Base-by-base conservation (phyloP, 495 filamentous ascomycete genomes). In the Talaromyces trachyspermus region DNA sequence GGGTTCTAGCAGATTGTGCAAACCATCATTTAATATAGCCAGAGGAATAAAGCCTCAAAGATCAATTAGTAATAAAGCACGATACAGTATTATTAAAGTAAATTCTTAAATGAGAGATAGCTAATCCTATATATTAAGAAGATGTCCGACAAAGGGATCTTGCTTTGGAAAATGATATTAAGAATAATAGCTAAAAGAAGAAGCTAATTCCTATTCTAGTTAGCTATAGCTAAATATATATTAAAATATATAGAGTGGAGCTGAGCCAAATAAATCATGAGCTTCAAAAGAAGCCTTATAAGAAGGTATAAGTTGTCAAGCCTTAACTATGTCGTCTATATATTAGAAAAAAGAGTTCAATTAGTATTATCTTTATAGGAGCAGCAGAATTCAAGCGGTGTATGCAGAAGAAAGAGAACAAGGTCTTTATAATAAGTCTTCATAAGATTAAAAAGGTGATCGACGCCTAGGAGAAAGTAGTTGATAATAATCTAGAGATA, bases 401-500 rank as follows among this genome's bases (percentile, higher is more conserved):
- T 1, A 5, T 37, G 2, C n/a, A 38, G 14, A 20, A 20, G 11
- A 39, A 48, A 40, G 14, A 48, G 14, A 48, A 8, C n/a, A 24
- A 40, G 9, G n/a, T 14, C 26, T 48, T 48, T n/a, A 20, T 19
- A 10, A 48, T 4, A 5, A 48, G 45, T 22, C 12, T 48, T 1
- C 12, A 48, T n/a, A 11, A 48, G 15, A 48, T 48, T 4, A 0
- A 48, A 9, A 23, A 38, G 32, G 5, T 40, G 14, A 36, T 48
- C 12, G 18, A 48, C 7, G 14, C 14, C 6, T n/a, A 37, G 25
- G 11, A 2, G 7, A 22, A 1, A 22, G 17, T 5, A n/a, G n/a
- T n/a, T 3, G 30, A 33, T 11, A 6, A 25, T 10, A 15, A 26
- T 3, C 15, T 14, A 12, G 32, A 48, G 11, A 1, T 25, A 12